These are phyloP conservation scores for Xylariaceae sp. DNA, from an alignment of 2,329 filamentous ascomycete genomes.

Conservation along the genomic window DNA sequence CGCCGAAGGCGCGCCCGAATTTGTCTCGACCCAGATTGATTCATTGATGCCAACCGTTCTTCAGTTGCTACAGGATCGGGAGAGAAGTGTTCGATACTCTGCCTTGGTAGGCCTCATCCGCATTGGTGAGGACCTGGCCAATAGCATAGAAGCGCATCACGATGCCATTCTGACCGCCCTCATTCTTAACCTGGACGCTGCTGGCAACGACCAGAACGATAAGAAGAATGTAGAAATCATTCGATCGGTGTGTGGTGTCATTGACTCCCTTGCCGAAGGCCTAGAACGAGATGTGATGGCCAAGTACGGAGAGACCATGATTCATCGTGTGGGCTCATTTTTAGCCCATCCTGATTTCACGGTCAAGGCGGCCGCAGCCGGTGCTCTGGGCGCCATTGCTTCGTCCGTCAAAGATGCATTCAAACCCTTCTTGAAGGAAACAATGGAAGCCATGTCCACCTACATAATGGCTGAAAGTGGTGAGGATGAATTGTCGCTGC, in stretches of 20 bases:
- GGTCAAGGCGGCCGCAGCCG: constrained; percentile 84
- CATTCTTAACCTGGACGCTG: constrained; percentile 82
- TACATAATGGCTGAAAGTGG: constrained; percentile 84
- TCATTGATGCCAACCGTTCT: constrained; percentile 82
- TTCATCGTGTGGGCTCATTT: constrained; percentile 78
- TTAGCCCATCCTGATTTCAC: constrained; percentile 81
- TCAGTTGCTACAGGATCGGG: constrained; percentile 76
- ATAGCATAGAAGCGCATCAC: constrained; percentile 84
- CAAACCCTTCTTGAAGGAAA: constrained; percentile 84
- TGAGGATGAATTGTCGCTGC: constrained; percentile 84
- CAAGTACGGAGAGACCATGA: constrained; percentile 75
- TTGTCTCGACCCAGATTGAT: constrained; percentile 87
- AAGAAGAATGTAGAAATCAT: constrained; percentile 82
- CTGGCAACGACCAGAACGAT: constrained; percentile 62
- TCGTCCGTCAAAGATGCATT: constrained; percentile 79
- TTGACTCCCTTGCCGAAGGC: constrained; percentile 86
- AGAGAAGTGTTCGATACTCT: constrained; percentile 78
- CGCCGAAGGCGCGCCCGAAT: constrained; percentile 94
- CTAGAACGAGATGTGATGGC: constrained; percentile 76
- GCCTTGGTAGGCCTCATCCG: constrained; percentile 83
- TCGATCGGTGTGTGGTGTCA: constrained; percentile 81
- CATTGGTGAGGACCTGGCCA: constrained; percentile 86
- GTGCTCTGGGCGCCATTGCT: constrained; percentile 86
- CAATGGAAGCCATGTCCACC: constrained; percentile 81
- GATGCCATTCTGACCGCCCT: constrained; percentile 77